Evolutionary conservation across 305 asterid species (phyloP), one percentile per base, ranked within the genome.

Genomic region (Fraxinus baroniana): DNA sequence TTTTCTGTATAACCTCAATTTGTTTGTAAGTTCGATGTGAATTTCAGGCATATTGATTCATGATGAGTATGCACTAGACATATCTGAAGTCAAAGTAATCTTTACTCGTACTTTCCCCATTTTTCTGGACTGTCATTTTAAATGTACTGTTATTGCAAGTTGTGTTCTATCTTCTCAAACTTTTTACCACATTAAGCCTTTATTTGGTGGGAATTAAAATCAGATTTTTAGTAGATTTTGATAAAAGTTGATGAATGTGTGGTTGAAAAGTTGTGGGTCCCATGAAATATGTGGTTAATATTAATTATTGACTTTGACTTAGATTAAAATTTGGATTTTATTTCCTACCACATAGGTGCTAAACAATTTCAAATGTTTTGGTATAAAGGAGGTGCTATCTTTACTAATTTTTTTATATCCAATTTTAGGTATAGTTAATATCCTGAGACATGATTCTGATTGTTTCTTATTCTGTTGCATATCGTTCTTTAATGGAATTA

Each of bases 401-500:
- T 20, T 60, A 60, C 13, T 5, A 57, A 0, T 0, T 60, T 57
- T 60, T 60, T 18, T 55, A 55, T 55, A 57, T 60, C 30, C 70
- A 20, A 60, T 60, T 60, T 60, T 60, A 60, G 70, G 70, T 60
- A 60, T 60, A 20, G 70, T 20, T 60, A 18, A 60, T 60, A 60
- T 60, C 70, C 66, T 57, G 28, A 57, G 66, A 60, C 71, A 22
- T 60, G 71, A 83, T 44, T 83, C 79, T 62, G 62, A 78, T 35
- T 75, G 39, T 44, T 22, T 20, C 80, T n/a, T 68, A 78, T 49
- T 39, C 46, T 76, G 62, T 76, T 44, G 68, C 77, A 44, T 60
- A 46, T 79, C 64, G 10, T 55, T 78, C 24, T 44, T 80, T 81
- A 74, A 64, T 12, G 66, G 68, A 57, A 57, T 64, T n/a, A 57